A percentile compares a stretch with the other conserved stretches of the same genome.
Evolutionary conservation across 225 moss, liverwort and hornwort genomes (phyloP).

Genomic region (Lunularia cruciata): DNA sequence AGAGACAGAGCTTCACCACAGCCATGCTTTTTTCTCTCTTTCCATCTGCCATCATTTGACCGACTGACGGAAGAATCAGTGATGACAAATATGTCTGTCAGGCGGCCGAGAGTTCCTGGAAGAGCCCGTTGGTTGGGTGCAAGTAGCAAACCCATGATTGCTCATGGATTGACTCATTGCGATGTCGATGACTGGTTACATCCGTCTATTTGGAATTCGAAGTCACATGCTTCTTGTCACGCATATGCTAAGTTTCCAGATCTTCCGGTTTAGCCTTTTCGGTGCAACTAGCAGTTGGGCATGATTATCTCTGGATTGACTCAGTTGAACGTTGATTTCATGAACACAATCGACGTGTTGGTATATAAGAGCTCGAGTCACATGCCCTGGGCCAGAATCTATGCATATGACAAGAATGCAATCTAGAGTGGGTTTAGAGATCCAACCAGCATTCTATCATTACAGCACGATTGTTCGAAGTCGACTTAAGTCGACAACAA

Average conservation of each 20-base stretch:
- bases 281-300: background rate
- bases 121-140: slow-evolving; percentile 5
- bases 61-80: background rate
- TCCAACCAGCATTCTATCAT: slow-evolving; percentile 14
- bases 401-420: slow-evolving; percentile 1
- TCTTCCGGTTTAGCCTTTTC: slow-evolving; percentile 4
- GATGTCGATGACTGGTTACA: too few species aligned
- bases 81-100: background rate
- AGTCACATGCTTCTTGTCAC: slow-evolving; percentile 13
- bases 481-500: background rate
- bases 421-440: slow-evolving; percentile 1
- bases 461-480: slow-evolving; percentile 2
- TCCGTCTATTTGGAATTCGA: background rate
- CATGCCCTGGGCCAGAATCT: slow-evolving; percentile 1
- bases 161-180: background rate
- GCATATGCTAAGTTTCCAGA: background rate
- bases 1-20: background rate
- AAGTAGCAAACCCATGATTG: slow-evolving; percentile 11
- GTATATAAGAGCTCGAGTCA: background rate
- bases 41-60: slow-evolving; percentile 13
- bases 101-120: slow-evolving; percentile 14
- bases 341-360: slow-evolving; percentile 15
- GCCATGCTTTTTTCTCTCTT: background rate
- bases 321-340: slow-evolving; percentile 10
- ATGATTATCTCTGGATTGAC: slow-evolving; percentile 11